Percentiles rank a stretch among this genome's conserved stretches.
These are phyloP conservation scores for Apiospora sp. DNA, from an alignment of 2,329 filamentous ascomycete species.

Conservation along the genomic window DNA sequence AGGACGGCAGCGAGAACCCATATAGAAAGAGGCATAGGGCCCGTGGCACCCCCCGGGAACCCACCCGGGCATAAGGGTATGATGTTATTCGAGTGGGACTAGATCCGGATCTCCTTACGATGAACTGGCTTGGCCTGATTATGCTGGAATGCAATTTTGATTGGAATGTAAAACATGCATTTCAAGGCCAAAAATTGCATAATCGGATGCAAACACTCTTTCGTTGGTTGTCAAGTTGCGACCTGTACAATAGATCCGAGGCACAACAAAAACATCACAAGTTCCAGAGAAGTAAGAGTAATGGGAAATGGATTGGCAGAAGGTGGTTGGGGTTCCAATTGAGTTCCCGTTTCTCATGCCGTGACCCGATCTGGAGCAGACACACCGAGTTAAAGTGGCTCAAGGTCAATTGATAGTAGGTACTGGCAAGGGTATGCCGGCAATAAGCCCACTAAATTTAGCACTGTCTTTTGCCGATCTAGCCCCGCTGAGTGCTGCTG, in stretches of 20 bases:
- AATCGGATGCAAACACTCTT: background rate
- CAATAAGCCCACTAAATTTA: background rate
- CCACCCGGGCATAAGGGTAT: background rate
- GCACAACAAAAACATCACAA: background rate
- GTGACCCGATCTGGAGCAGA: conserved; percentile 1
- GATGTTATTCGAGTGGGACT: background rate
- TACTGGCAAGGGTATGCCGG: background rate
- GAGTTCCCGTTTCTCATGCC: background rate
- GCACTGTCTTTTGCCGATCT: background rate
- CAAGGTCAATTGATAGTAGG: background rate
- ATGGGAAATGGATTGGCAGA: background rate
- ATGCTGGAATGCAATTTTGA: background rate
- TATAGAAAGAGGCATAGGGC: background rate
- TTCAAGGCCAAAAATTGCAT: background rate
- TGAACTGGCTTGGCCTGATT: background rate
- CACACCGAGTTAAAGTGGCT: background rate
- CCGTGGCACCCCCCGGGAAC: background rate
- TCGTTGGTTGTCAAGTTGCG: background rate
- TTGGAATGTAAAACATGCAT: background rate
- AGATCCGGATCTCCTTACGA: background rate
- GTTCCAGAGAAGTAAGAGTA: background rate
- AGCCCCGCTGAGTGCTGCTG: background rate
- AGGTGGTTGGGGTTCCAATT: background rate
- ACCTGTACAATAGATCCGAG: background rate
- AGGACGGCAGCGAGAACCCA: background rate